phyloP scores from a whole-genome alignment of 106 monocot species.

The Chionographis japonica region DNA sequence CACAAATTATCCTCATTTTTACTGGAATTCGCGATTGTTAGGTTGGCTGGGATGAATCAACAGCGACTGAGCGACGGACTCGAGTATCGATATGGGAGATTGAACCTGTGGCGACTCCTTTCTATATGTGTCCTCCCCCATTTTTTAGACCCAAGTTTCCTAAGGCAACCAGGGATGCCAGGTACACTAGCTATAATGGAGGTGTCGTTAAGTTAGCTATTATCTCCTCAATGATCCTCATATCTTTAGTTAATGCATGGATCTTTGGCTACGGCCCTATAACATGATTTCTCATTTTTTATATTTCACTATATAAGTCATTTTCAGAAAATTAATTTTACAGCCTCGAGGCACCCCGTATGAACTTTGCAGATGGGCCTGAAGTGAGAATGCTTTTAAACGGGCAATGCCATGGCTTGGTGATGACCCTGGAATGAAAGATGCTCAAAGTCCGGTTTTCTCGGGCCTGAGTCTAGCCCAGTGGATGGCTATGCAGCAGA shows the following conservation, averaged over 20 bases:
- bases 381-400: slow-evolving; percentile 63
- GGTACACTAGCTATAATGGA: slow-evolving; percentile 21
- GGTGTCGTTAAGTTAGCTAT: too few relatives aligned
- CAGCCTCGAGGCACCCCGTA: too few relatives aligned
- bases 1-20: slow-evolving; percentile 6
- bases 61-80: slow-evolving; percentile 58
- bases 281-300: background rate
- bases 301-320: background rate
- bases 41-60: slow-evolving; percentile 97
- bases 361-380: slow-evolving; percentile 41
- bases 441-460: slow-evolving; percentile 46
- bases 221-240: too few relatives aligned
- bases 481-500: slow-evolving; percentile 91
- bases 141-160: slow-evolving; percentile 71
- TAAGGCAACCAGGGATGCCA: slow-evolving; percentile 54
- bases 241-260: too few relatives aligned
- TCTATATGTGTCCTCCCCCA: slow-evolving; percentile 81
- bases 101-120: slow-evolving; percentile 82
- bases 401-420: slow-evolving; percentile 70
- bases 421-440: slow-evolving; percentile 63
- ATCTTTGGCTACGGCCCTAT: too few relatives aligned
- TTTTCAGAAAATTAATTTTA: too few relatives aligned
- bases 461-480: slow-evolving; percentile 74
- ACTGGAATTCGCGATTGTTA: slow-evolving; percentile 7
- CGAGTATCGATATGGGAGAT: slow-evolving; percentile 93